A percentile compares a stretch with the other conserved stretches of the same genome.
Evolutionary conservation across 768 basidiomycete species (phyloP).

Genomic region (Boletus rubroflammeus): DNA sequence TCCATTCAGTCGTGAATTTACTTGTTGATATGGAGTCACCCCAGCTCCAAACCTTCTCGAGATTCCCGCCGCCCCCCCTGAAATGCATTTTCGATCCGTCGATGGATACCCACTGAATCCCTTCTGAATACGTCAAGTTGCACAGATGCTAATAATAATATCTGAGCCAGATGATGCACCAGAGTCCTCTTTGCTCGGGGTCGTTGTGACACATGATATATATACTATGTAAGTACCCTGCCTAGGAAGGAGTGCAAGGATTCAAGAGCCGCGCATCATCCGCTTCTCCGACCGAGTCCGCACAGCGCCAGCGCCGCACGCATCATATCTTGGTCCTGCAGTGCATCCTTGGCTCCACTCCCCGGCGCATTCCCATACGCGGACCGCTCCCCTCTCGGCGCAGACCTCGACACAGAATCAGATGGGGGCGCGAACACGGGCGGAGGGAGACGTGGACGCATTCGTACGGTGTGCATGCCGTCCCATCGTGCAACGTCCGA

Average conservation of each 20-base stretch:
- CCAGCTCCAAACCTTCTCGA: too few species aligned
- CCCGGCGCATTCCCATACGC: background rate
- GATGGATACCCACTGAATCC: background rate
- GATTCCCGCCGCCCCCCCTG: too few species aligned
- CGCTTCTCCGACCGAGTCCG: slow-evolving; percentile 40
- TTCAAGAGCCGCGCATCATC: slow-evolving; percentile 2
- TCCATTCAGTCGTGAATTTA: too few species aligned
- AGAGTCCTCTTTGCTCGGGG: background rate
- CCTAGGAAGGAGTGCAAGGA: too few species aligned
- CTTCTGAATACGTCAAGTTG: background rate
- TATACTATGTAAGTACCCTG: too few species aligned
- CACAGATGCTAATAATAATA: background rate
- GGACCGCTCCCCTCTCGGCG: background rate
- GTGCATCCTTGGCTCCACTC: slow-evolving; percentile 10
- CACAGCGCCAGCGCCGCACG: slow-evolving; percentile 66
- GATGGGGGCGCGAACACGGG: background rate
- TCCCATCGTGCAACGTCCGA: slow-evolving; percentile 41
- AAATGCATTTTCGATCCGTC: background rate
- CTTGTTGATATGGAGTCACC: too few species aligned
- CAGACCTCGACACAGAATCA: background rate
- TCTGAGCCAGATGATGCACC: background rate
- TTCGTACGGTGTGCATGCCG: background rate
- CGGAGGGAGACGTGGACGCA: slow-evolving; percentile 2
- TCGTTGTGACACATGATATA: background rate
- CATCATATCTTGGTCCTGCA: slow-evolving; percentile 65